These are phyloP conservation scores for Leccinum disarticulatum DNA, from an alignment of 768 basidiomycete species.

Conservation along the genomic window DNA sequence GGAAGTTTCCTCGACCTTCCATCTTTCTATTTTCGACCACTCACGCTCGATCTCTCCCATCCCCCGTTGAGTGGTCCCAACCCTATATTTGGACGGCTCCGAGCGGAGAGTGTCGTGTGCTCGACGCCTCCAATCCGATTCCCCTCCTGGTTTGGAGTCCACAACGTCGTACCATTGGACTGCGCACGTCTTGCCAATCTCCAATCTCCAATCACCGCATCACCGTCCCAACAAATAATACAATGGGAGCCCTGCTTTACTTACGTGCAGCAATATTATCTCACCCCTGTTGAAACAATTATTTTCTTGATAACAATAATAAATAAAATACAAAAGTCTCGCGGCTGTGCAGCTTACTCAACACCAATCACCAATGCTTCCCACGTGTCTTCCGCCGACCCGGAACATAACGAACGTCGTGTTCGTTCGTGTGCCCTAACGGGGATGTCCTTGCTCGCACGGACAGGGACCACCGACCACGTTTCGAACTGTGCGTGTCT, in stretches of 20 bases:
- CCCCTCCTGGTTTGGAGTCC: neutral
- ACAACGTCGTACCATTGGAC: neutral
- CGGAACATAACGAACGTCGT: neutral
- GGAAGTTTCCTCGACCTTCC: constrained; percentile 14
- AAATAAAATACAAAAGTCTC: neutral
- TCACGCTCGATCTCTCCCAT: constrained; percentile 8
- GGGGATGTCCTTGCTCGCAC: neutral
- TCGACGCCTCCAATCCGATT: neutral
- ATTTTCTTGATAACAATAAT: neutral
- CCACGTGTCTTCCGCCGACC: neutral
- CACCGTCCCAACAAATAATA: neutral
- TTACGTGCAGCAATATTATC: neutral
- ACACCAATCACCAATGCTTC: too few species aligned
- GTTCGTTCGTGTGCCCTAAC: neutral
- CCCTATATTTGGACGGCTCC: constrained; percentile 4
- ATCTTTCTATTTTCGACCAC: constrained; percentile 15
- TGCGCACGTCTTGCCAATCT: neutral
- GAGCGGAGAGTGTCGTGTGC: constrained; percentile 9
- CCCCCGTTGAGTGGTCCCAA: neutral
- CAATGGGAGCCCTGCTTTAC: neutral
- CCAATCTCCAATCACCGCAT: neutral
- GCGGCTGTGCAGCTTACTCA: neutral
- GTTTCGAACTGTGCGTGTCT: neutral
- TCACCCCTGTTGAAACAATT: neutral
- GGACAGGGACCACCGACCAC: neutral